A percentile compares a stretch with the other conserved stretches of the same genome.
phyloP scores from a whole-genome alignment of 1,284 basidiomycete species.

The Leccinum holopus region DNA sequence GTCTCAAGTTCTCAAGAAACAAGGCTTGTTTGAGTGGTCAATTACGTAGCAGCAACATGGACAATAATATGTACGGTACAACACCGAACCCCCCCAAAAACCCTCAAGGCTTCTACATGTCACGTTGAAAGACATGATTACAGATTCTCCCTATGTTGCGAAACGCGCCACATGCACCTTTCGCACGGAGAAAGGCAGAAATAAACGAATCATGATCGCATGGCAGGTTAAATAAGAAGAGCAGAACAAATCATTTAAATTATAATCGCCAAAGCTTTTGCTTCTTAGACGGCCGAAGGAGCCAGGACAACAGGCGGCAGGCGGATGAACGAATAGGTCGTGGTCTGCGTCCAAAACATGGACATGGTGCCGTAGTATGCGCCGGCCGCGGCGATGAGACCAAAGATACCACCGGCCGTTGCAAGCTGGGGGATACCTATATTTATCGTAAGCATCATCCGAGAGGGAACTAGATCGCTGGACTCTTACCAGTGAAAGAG shows the following conservation, averaged over 20 bases:
- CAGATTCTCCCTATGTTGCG: background rate
- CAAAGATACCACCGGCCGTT: slow-evolving; percentile 30
- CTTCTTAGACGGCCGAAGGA: slow-evolving; percentile 19
- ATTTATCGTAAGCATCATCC: background rate
- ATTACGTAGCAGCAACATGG: background rate
- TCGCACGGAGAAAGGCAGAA: background rate
- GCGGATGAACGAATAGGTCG: slow-evolving; percentile 29
- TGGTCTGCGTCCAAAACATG: slow-evolving; percentile 30
- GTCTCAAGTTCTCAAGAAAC: too few species aligned
- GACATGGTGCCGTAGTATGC: slow-evolving; percentile 31
- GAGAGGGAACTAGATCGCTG: background rate
- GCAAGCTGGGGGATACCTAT: slow-evolving; percentile 24
- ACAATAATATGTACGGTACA: slow-evolving; percentile 1
- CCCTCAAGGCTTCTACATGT: background rate
- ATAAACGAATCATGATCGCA: background rate
- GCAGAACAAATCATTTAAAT: background rate
- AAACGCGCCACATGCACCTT: background rate
- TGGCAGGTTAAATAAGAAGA: background rate
- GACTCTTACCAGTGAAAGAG: slow-evolving; percentile 26
- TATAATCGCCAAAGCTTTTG: background rate
- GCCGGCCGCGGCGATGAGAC: slow-evolving; percentile 30
- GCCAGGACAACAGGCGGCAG: slow-evolving; percentile 24
- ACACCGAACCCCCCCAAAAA: background rate
- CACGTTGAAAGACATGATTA: background rate
- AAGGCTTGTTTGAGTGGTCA: background rate